Percentiles rank a stretch among this genome's conserved stretches.
phyloP scores from a whole-genome alignment of 2,329 filamentous ascomycete genomes.

The Penicillium occitanis region DNA sequence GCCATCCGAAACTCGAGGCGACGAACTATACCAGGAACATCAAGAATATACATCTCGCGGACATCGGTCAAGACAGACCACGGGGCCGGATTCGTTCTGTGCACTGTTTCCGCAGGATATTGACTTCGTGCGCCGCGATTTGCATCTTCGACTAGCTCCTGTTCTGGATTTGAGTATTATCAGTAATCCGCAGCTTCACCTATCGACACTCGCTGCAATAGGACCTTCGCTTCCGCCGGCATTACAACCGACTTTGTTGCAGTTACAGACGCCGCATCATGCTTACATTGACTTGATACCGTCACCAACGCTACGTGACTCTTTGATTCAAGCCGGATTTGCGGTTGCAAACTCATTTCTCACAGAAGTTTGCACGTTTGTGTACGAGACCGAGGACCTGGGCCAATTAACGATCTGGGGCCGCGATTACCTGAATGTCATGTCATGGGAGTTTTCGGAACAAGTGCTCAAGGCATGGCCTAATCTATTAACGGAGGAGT shows the following conservation, averaged over 20 bases:
- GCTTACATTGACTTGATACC: conserved; percentile 47
- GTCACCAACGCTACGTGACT: conserved; percentile 42
- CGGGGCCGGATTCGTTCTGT: conserved; percentile 18
- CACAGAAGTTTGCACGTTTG: conserved; percentile 38
- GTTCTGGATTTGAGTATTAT: conserved; percentile 34
- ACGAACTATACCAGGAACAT: conserved; percentile 3
- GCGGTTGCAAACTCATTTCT: conserved; percentile 43
- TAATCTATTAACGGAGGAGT: conserved; percentile 41
- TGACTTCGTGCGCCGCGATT: conserved; percentile 35
- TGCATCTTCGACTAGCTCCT: conserved; percentile 38
- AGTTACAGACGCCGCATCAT: conserved; percentile 44
- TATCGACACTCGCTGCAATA: conserved; percentile 30
- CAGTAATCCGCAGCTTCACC: conserved; percentile 38
- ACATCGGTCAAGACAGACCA: background rate
- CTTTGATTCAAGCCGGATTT: conserved; percentile 36
- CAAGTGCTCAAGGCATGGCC: conserved; percentile 42
- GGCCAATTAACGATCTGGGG: conserved; percentile 48
- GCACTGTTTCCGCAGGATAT: conserved; percentile 38
- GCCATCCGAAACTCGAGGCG: background rate
- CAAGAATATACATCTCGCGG: background rate
- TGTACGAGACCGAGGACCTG: conserved; percentile 37
- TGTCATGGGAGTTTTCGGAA: conserved; percentile 47
- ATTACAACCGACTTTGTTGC: conserved; percentile 41
- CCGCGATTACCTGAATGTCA: conserved; percentile 43
- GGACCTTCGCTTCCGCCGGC: conserved; percentile 34